These are phyloP conservation scores for Candida incommunis DNA, from an alignment of 805 yeast genomes.

Conservation along the genomic window DNA sequence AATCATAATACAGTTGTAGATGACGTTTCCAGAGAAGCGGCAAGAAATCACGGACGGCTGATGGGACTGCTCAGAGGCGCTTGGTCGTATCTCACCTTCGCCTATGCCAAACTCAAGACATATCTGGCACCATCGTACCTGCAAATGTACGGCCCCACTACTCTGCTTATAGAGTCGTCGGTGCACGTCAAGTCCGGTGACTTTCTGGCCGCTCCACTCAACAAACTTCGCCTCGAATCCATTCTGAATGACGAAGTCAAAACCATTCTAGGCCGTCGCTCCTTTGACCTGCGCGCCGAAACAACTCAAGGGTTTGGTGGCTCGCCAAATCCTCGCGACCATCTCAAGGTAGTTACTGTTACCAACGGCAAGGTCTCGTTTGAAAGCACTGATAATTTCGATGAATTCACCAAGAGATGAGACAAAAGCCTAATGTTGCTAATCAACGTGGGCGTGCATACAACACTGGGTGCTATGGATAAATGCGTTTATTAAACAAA, in stretches of 20 bases:
- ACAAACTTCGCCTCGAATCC: background rate
- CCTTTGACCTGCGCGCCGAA: background rate
- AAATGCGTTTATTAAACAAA: too few relatives aligned
- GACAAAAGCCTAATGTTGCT: too few relatives aligned
- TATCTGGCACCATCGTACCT: background rate
- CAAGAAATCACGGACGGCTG: background rate
- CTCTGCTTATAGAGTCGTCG: background rate
- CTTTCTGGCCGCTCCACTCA: background rate
- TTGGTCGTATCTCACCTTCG: background rate
- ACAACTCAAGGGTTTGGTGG: background rate
- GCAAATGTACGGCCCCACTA: slow-evolving; percentile 1
- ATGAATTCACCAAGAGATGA: background rate
- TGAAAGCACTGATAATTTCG: background rate
- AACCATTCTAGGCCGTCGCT: background rate
- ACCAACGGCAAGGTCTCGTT: background rate
- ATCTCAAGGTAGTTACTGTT: background rate
- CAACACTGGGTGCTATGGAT: too few relatives aligned
- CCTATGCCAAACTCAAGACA: background rate
- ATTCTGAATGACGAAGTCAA: background rate
- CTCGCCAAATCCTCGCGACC: background rate
- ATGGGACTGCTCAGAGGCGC: background rate
- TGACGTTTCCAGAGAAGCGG: background rate
- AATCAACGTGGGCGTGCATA: too few relatives aligned
- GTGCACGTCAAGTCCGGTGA: background rate
- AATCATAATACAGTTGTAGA: too few relatives aligned